Base-by-base conservation (phyloP, 2,329 filamentous ascomycete genomes). In the Colletotrichum echinochloae region DNA sequence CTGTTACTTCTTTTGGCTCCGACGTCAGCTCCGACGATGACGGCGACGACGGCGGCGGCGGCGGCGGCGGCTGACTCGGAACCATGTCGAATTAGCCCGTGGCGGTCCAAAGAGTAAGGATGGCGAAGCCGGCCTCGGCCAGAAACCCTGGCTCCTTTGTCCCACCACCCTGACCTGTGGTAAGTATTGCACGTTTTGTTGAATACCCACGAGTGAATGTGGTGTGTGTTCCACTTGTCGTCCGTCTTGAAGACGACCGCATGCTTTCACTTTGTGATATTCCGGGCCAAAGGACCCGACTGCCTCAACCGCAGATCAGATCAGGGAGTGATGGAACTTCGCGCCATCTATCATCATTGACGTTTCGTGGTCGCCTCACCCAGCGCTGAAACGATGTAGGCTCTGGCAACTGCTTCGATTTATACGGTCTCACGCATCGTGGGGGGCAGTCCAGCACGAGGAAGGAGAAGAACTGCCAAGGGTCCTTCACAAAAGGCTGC, bases 41-140 rank as follows among this genome's bases (percentile, higher is more conserved):
- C 30, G 2, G 16, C 46, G 14, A 9, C 48, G 48, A 14, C 48
- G 2, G 8, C 23, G 12, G 8, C 20, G 41, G 18, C 46, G 48
- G 2, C 48, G 62, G 28, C 49, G 44, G 44, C 56, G 51, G 57
- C 67, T 70, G 64, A 61, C 64, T 62, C 63, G 66, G 56, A 30
- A 37, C 63, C 62, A 51, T 61, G 51, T 26, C 41, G 20, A 37
- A 51, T 51, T 41, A 20, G 23, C 51, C 9, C 64, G 56, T 62
- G 63, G 59, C 59, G 33, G 33, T 26, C 46, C 66, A 23, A 39
- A 37, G 46, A 60, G 52, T 16, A 51, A 46, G 52, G 55, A 59
- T 12, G 18, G 7, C 20, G 23, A 64, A 41, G 30, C 51, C 41
- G 37, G 35, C 52, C 28, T 33, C 12, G 52, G 60, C 23, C 30